Base-by-base conservation (phyloP, 208 protist genomes). In the Herpetomonas samuelpessoai region DNA sequence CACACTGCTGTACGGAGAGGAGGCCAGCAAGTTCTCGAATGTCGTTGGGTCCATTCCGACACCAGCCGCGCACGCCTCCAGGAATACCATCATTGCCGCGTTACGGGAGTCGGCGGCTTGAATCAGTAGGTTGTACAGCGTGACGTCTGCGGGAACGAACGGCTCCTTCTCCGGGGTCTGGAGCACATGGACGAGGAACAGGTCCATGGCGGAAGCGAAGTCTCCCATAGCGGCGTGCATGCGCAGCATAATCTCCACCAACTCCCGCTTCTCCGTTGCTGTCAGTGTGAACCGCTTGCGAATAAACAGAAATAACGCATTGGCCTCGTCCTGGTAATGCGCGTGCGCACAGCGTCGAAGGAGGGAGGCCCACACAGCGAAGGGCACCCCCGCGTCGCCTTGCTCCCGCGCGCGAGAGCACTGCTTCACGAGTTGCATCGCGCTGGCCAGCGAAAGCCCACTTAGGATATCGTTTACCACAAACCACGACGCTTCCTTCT, bases 221-320 rank as follows among this genome's bases (percentile, higher is more conserved):
- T 95, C 89, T 3, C 78, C 57, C 49, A 93, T 67, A 0, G 86
- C 89, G 3, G 76, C 74, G 76, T 92, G 91, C 89, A 95, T 92
- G 31, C 86, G 80, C 70, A 95, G 82, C 81, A 93, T 86, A 54
- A 95, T 93, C 44, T 91, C 86, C 28, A 95, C 67, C 50, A 95
- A 63, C 66, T 95, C 83, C 0, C 81, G 65, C 66, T 91, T 91
- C 63, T 92, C 69, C 26, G 35, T 38, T 26, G 38, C 46, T 1
- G 55, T 62, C 2, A 91, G 69, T 12, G 27, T 3, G 53, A 92
- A 92, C 19, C 80, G 70, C 31, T 79, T 69, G 6, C 81, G 81
- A 44, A 88, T 76, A 61, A 95, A 95, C 19, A 65, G 48, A 60
- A 92, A 95, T 18, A 95, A 64, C 18, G 79, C 60, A 35, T 89